Base-by-base conservation (phyloP, 2,329 filamentous ascomycete species). In the Pyrenophora graminea region DNA sequence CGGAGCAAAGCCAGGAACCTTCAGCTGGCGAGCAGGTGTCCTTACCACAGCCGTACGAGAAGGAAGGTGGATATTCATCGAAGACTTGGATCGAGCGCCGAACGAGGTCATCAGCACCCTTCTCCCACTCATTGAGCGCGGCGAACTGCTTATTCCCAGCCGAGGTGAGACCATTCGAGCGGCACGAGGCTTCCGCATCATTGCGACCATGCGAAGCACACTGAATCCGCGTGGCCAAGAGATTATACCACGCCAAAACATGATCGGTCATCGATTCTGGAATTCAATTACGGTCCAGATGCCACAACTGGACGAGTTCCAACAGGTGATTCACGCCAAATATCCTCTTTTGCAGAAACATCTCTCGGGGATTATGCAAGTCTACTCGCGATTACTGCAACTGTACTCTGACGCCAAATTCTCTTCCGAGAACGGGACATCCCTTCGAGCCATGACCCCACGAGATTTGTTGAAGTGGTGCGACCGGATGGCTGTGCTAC, bases 1-100 rank as follows among this genome's bases (percentile, higher is more conserved):
- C 18, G 92, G 91, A 51, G 85, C 88, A 13, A 89, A 87, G 54
- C 92, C 91, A 1, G 92, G 92, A 1, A 92, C 90, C 8, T 99
- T 99, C 70, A 84, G 85, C 43, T 99, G 94, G 94, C 85, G 90
- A 53, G 85, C 94, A 3, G 94, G 94, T 74, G 90, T 97, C 17
- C 78, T 99, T 62, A 97, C 94, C 0, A 96, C 91, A 25, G 95
- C 95, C 31, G 91, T 97, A 2, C 87, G 84, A 67, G 93, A 99
- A 77, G 95, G 94, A 13, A 84, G 93, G 66, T 99, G 94, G 95
- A 89, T 99, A 6, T 80, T 99, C 59, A 95, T 99, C 52, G 95
- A 99, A 73, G 95, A 99, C 72, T 81, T 99, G 34, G 92, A 99
- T 70, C 86, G 93, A 56, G 94, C 94, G 9, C 94, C 95, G 4